Conservation (phyloP, 352 stramenopile genomes). For the Pythium brachiatum region DNA sequence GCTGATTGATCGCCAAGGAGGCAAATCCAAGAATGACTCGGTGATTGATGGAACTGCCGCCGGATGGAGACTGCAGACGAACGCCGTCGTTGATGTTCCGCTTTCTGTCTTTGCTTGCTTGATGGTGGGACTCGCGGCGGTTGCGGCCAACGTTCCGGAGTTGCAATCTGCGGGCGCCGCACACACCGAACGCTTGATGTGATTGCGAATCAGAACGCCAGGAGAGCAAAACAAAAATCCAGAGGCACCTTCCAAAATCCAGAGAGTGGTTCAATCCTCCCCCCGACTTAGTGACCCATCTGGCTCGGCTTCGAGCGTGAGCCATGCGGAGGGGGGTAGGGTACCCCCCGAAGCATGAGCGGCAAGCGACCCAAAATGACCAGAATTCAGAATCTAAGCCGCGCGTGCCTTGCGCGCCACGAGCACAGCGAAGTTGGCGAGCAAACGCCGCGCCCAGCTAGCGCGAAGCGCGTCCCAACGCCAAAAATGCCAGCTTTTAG, state of each 20-base stretch:
- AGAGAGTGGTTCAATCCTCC: background rate
- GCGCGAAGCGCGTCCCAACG: too few species aligned
- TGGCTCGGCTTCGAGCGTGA: background rate
- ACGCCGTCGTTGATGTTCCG: background rate
- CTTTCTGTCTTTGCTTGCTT: background rate
- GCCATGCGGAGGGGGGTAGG: constrained; percentile 4
- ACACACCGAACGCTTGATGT: background rate
- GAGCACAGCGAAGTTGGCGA: too few species aligned
- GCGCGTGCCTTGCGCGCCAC: too few species aligned
- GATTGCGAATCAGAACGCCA: constrained; percentile 4
- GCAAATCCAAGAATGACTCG: background rate
- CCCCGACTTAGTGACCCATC: background rate
- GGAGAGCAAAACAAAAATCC: background rate
- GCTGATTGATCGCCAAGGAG: background rate
- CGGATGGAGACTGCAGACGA: background rate
- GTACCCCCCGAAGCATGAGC: constrained; percentile 5
- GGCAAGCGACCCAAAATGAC: background rate
- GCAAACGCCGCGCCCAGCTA: background rate
- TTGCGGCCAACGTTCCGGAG: background rate
- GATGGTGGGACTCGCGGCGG: background rate
- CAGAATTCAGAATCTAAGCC: background rate
- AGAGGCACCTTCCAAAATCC: background rate
- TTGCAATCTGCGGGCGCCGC: background rate
- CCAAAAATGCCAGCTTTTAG: too few species aligned
- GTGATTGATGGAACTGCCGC: background rate